Conservation (phyloP, 257 asterid genomes). For the Nicotiana tomentosiformis region DNA sequence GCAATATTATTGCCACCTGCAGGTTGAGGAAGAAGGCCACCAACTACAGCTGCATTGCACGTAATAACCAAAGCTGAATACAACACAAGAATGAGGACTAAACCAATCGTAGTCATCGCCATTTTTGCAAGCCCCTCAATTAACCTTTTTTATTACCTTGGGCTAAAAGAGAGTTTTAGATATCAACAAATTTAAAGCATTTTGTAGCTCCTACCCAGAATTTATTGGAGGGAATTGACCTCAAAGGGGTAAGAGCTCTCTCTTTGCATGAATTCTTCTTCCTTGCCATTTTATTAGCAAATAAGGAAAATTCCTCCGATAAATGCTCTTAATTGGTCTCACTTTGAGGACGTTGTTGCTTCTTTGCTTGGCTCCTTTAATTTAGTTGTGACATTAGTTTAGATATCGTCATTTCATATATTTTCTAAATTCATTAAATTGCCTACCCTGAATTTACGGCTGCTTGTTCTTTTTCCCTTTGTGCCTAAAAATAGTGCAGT, state of each 20-base stretch:
- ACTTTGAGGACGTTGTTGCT: not conserved
- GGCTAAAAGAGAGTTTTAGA: not conserved
- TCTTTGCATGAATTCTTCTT: constrained; percentile 6
- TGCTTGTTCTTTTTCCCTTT: not conserved
- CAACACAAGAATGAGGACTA: constrained; percentile 18
- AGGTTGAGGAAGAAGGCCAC: not conserved
- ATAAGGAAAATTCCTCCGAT: not conserved
- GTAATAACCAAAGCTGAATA: constrained; percentile 23
- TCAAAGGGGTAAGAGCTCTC: constrained; percentile 36
- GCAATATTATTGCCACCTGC: not conserved
- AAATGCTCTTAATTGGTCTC: not conserved
- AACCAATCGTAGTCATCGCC: constrained; percentile 26
- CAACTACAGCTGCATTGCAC: constrained; percentile 19
- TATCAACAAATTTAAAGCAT: no score
- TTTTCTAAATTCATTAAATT: not conserved
- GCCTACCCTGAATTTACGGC: not conserved
- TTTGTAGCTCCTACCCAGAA: constrained; percentile 32
- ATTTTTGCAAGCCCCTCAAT: not conserved
- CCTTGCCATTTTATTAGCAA: not conserved
- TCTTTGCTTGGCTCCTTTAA: not conserved
- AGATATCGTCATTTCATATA: not conserved
- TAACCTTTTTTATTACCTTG: not conserved
- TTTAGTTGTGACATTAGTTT: not conserved
- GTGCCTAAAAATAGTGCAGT: not conserved
- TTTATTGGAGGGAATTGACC: not conserved